Base-by-base conservation (phyloP, 441 rosid species). In the Brassica balearica region DNA sequence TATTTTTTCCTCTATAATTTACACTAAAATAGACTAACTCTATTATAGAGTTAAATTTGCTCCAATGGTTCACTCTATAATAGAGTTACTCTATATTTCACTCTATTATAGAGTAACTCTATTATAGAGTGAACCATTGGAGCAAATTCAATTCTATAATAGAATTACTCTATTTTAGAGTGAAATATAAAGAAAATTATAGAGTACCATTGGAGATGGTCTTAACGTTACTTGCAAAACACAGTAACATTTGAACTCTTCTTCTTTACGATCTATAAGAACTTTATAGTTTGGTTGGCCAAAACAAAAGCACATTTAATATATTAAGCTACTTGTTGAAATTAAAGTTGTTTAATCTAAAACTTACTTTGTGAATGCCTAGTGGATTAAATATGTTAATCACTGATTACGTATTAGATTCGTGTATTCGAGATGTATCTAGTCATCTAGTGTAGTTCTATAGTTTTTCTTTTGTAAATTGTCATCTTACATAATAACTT, bases 391-490 rank as follows among this genome's bases (percentile, higher is more conserved):
- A 15, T 53, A 14, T 53, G 20, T 15, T 48, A n/a, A 48, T 53
- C 59, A 53, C 22, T 15, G 15, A 53, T 53, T 22, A 20, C 32
- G 29, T 9, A 15, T 76, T 12, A 34, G 43, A 51, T 69, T 63
- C 32, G 56, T 77, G 14, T 27, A 10, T 14, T 15, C 23, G 41
- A 64, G 34, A 64, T 53, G 66, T 55, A 38, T 64, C 61, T 56
- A 14, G 48, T 65, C 71, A 25, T 58, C 41, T 59, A 29, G 41
- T 66, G 72, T 41, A 65, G 23, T 27, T 15, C 58, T 51, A 61
- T 27, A 10, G 51, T 11, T 9, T 11, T 63, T 36, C 5, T 77
- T 53, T 14, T 65, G 17, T 15, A 15, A 15, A 15, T 15, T 15
- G 34, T 27, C 11, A 58, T 36, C 15, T 29, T 43, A 46, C 6